A percentile compares a stretch with the other conserved stretches of the same genome.
phyloP scores from a whole-genome alignment of 1,139 yeast species.

The Zygoascus sp. region DNA sequence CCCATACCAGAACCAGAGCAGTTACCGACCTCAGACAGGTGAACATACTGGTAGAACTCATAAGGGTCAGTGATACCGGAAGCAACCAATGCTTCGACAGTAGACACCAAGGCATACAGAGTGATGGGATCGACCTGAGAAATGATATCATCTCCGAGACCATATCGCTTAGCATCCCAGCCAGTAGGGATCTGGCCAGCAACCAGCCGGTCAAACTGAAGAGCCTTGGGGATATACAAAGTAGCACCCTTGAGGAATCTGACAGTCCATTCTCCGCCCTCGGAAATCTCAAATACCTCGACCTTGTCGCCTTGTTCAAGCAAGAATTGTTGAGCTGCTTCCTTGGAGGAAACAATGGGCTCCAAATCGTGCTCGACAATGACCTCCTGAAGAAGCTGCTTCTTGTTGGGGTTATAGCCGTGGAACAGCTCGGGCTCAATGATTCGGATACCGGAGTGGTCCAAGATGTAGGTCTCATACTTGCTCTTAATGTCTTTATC shows the following conservation, averaged over 20 bases:
- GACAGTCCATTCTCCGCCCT: slow-evolving; percentile 88
- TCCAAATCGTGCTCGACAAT: slow-evolving; percentile 94
- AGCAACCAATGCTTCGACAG: slow-evolving; percentile 87
- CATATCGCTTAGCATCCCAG: slow-evolving; percentile 93
- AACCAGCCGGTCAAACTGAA: slow-evolving; percentile 89
- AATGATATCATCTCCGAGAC: slow-evolving; percentile 89
- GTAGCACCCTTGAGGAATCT: slow-evolving; percentile 89
- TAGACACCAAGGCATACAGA: slow-evolving; percentile 84
- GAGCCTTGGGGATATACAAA: slow-evolving; percentile 88
- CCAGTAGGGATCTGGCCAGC: slow-evolving; percentile 99
- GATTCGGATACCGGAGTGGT: slow-evolving; percentile 93
- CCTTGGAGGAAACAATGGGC: slow-evolving; percentile 91
- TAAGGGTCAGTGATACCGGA: slow-evolving; percentile 98
- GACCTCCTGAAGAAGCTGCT: slow-evolving; percentile 89
- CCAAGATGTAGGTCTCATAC: slow-evolving; percentile 83
- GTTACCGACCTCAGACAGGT: slow-evolving; percentile 97
- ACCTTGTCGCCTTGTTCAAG: slow-evolving; percentile 91
- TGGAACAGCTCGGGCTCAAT: slow-evolving; percentile 91
- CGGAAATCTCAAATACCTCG: slow-evolving; percentile 85
- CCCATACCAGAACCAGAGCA: slow-evolving; percentile 99
- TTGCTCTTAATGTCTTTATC: slow-evolving; percentile 89
- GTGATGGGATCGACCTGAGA: slow-evolving; percentile 96
- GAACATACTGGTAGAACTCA: slow-evolving; percentile 96
- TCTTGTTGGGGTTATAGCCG: slow-evolving; percentile 93
- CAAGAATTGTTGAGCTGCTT: slow-evolving; percentile 91